Evolutionary conservation across 345 rosid genomes (phyloP), one percentile per base, ranked within the genome.

Genomic region (Physaria fendleri): DNA sequence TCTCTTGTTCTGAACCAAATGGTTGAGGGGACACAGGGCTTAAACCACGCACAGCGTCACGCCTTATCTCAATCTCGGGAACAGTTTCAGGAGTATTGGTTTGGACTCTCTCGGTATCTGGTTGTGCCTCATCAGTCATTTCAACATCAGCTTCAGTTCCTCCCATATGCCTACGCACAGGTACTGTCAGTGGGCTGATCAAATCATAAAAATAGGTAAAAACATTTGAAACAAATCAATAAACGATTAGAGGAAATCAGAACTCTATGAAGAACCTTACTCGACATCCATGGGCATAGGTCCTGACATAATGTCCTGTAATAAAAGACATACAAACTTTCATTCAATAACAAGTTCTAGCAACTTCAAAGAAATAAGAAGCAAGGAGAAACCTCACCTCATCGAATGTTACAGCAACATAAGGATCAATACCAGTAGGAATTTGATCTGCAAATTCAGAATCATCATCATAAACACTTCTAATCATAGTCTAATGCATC

Each of bases 361-460:
- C 40, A 51, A 35, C n/a, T 24, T 24, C 11, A 8, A 21, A 6
- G 18, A 8, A 22, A 33, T 23, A 20, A 14, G 25, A 21, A 5
- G 7, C 9, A 59, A 56, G 56, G 12, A 43, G 18, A 21, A 11
- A 24, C 8, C 52, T 42, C 35, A 84, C 97, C 82, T 89, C 94
- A 42, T 84, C 89, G 45, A 93, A 82, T 18, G 84, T 56, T 62
- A 89, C 33, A 41, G 83, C 78, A 61, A 87, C 78, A 65, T 80
- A 89, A 73, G 81, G 76, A 70, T 86, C 85, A 49, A 61, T 9
- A 6, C 73, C 79, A n/a, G 65, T 46, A 28, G 87, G 94, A 68
- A 81, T 75, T 74, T 89, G 97, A 76, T 89, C 96, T 78, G 74
- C 37, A 34, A 32, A 21, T 18, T 9, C 8, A 46, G 12, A 51